Base-by-base conservation (phyloP, 2,329 filamentous ascomycete genomes). In the Paecilomyces fulvus region DNA sequence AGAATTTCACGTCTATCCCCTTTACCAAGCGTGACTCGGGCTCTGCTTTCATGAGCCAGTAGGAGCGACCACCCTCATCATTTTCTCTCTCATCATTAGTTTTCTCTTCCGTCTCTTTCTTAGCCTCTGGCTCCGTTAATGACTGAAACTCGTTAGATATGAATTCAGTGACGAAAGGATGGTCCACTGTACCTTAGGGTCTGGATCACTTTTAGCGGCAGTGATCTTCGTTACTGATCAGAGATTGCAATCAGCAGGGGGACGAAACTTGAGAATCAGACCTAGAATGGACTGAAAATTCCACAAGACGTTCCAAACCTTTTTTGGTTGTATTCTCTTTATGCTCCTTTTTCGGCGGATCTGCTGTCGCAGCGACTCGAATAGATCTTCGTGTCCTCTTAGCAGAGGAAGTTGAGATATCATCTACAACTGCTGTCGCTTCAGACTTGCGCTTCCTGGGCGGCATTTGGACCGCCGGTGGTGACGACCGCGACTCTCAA, bases 1-100 rank as follows among this genome's bases (percentile, higher is more conserved):
- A 95, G 74, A 97, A 99, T 63, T 85, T 88, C 50, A 96, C 90
- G 68, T 97, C 92, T 53, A 89, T 78, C 0, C 91, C 92, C 55
- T 91, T 92, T 70, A 95, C 90, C 14, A 91, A 76, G 5, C 94
- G 87, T 3, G 90, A 84, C 64, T 95, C 89, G 0, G 94, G 92
- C 74, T 99, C 89, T 0, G 89, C 89, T 75, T 92, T 94, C 81
- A 94, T 82, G 30, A 94, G 80, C 88, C 89, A 92, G 72, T 88
- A 91, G 72, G 79, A 78, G 50, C 69, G 71, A 17, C 63, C 66
- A 20, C 55, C 59, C 31, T 64, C 59, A 17, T 64, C 63, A 14
- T 64, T 57, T 17, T 64, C 58, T 5, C 58, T 52, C 17, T 59
- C 43, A 28, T 61, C 55, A 50, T 63, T 55, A 31, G 49, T 25